A percentile compares a stretch with the other conserved stretches of the same genome.
Evolutionary conservation across 2,329 filamentous ascomycete genomes (phyloP).

Genomic region (Colletotrichum costaricense): DNA sequence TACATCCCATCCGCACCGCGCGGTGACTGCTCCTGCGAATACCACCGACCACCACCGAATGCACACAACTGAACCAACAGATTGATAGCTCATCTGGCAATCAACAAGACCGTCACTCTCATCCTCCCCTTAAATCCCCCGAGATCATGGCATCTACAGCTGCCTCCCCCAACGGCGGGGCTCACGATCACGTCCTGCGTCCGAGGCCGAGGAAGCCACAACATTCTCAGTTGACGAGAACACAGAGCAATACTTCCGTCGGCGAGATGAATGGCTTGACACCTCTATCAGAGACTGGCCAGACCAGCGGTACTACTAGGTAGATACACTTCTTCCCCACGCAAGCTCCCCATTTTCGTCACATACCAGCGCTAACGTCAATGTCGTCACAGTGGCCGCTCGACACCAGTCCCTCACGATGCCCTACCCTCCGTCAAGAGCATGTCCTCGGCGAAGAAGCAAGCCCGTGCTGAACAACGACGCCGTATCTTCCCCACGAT

Average conservation of each 20-base stretch:
- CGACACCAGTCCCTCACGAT: constrained; percentile 87
- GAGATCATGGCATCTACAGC: constrained; percentile 27
- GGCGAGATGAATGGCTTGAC: constrained; percentile 24
- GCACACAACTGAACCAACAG: neutral
- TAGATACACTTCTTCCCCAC: neutral
- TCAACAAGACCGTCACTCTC: neutral
- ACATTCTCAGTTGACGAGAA: constrained; percentile 51
- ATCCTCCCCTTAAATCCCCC: neutral
- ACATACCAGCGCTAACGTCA: neutral
- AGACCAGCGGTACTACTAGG: constrained; percentile 34
- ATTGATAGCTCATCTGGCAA: neutral
- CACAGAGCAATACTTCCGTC: constrained; percentile 33
- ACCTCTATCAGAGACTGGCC: constrained; percentile 28
- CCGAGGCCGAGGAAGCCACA: constrained; percentile 62
- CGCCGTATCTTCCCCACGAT: constrained; percentile 92
- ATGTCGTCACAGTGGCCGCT: constrained; percentile 71
- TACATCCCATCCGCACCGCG: neutral
- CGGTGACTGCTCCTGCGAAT: neutral
- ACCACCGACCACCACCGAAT: neutral
- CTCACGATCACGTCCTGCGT: constrained; percentile 57
- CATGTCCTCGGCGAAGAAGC: constrained; percentile 85
- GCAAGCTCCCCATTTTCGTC: neutral
- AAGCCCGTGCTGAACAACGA: constrained; percentile 82
- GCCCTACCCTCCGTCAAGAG: constrained; percentile 92
- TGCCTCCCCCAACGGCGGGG: constrained; percentile 25